Conservation (phyloP, 1,284 basidiomycete genomes). For the Rhodotorula sp. region DNA sequence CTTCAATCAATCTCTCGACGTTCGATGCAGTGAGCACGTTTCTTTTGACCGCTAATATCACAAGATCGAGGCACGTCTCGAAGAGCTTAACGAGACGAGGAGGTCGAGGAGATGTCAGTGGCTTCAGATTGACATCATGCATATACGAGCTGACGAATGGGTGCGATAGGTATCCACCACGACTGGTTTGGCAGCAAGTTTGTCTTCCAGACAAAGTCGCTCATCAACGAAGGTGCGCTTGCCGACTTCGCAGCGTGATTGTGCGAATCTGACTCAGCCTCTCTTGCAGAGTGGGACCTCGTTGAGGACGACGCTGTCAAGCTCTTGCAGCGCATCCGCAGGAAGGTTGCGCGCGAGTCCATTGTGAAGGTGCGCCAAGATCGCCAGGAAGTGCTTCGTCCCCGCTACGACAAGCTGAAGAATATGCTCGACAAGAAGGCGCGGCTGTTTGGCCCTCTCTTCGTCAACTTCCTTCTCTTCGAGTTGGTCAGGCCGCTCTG, state of each 20-base stretch:
- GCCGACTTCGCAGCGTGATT: too few relatives aligned
- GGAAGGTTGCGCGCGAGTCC: neutral
- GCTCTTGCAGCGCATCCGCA: neutral
- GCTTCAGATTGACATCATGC: too few relatives aligned
- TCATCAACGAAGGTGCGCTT: conserved; percentile 6
- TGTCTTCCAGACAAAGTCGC: neutral
- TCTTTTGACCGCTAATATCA: too few relatives aligned
- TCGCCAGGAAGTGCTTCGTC: neutral
- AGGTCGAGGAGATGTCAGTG: too few relatives aligned
- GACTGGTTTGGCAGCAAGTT: neutral
- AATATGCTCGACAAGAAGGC: neutral
- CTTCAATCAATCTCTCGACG: too few relatives aligned
- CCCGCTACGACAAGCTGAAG: neutral
- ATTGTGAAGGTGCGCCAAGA: too few relatives aligned
- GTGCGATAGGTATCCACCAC: too few relatives aligned
- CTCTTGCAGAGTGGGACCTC: conserved; percentile 3
- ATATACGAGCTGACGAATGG: too few relatives aligned
- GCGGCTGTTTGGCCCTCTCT: neutral
- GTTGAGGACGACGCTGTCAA: neutral
- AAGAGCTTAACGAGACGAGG: too few relatives aligned
- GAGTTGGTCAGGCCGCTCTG: neutral
- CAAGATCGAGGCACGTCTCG: too few relatives aligned
- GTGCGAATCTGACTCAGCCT: too few relatives aligned
- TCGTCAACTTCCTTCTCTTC: conserved; percentile 7
- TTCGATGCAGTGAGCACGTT: too few relatives aligned